These are phyloP conservation scores for Penicillium cinerascens DNA, from an alignment of 495 filamentous ascomycete species.

Conservation along the genomic window DNA sequence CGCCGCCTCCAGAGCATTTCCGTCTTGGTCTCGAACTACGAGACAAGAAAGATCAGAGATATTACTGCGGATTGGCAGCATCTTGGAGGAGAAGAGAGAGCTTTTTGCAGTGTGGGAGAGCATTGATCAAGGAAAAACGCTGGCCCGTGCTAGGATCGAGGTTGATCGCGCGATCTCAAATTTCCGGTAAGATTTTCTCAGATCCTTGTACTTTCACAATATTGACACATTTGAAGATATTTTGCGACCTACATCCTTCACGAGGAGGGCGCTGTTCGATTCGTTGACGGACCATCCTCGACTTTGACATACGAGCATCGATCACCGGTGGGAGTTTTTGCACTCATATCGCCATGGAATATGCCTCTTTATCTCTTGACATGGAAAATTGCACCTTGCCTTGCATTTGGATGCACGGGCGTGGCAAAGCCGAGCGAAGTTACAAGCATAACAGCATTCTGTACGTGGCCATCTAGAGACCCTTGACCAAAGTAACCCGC, in stretches of 20 bases:
- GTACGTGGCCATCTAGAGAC: neutral
- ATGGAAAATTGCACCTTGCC: conserved; percentile 43
- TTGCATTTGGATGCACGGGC: conserved; percentile 42
- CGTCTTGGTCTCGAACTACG: conserved; percentile 10
- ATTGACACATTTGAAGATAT: conserved; percentile 4
- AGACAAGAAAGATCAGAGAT: conserved; percentile 11
- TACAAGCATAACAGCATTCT: conserved; percentile 17
- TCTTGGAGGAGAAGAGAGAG: conserved; percentile 12
- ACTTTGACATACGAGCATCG: conserved; percentile 21
- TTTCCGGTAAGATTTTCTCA: conserved; percentile 7
- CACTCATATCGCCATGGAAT: conserved; percentile 22
- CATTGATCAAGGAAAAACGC: conserved; percentile 17
- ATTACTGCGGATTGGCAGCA: conserved; percentile 8
- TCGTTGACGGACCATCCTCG: conserved; percentile 6
- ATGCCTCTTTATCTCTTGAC: conserved; percentile 23
- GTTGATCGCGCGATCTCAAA: conserved; percentile 20
- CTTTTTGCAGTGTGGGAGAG: conserved; percentile 18
- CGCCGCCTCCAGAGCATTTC: conserved; percentile 14
- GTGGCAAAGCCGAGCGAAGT: conserved; percentile 23
- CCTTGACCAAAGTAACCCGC: neutral
- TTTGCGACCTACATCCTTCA: conserved; percentile 21
- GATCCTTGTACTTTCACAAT: neutral
- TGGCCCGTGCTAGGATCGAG: conserved; percentile 16
- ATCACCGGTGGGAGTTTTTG: conserved; percentile 16
- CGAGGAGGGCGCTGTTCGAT: conserved; percentile 15